Evolutionary conservation across 2,329 filamentous ascomycete species (phyloP).

Genomic region (Cordyceps javanica): DNA sequence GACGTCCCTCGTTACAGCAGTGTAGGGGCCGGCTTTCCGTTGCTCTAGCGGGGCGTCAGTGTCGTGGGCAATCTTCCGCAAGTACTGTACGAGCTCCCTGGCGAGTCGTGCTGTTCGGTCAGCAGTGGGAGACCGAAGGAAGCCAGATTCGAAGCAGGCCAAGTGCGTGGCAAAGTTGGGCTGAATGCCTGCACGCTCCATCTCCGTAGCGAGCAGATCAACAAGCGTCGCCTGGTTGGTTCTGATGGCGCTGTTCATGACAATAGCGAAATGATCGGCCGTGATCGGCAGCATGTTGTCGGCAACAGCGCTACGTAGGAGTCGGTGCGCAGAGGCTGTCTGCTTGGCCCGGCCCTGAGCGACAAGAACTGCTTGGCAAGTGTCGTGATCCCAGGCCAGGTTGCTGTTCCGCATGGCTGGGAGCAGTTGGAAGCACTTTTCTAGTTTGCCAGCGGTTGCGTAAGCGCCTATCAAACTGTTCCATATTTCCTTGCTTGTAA

Average conservation of each 20-base stretch:
- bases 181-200: slow-evolving; percentile 36
- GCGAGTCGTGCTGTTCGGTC: slow-evolving; percentile 20
- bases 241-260: slow-evolving; percentile 46
- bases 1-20: slow-evolving; percentile 16
- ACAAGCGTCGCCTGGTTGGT: slow-evolving; percentile 32
- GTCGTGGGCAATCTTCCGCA: slow-evolving; percentile 20
- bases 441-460: slow-evolving; percentile 53
- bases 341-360: slow-evolving; percentile 44
- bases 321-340: slow-evolving; percentile 41
- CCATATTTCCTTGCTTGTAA: slow-evolving; percentile 61
- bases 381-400: slow-evolving; percentile 43
- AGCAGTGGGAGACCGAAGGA: slow-evolving; percentile 19
- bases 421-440: slow-evolving; percentile 42
- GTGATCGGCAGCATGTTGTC: slow-evolving; percentile 40
- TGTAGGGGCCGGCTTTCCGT: neutral
- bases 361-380: slow-evolving; percentile 43
- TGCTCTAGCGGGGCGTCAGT: neutral
- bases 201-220: slow-evolving; percentile 34
- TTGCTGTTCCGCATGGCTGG: slow-evolving; percentile 40
- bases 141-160: slow-evolving; percentile 36
- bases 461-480: slow-evolving; percentile 69
- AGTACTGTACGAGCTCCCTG: slow-evolving; percentile 24
- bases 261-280: slow-evolving; percentile 43
- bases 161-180: slow-evolving; percentile 38
- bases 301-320: slow-evolving; percentile 39